phyloP scores from a whole-genome alignment of 2,329 filamentous ascomycete species.

The Aspergillus carbonarius region DNA sequence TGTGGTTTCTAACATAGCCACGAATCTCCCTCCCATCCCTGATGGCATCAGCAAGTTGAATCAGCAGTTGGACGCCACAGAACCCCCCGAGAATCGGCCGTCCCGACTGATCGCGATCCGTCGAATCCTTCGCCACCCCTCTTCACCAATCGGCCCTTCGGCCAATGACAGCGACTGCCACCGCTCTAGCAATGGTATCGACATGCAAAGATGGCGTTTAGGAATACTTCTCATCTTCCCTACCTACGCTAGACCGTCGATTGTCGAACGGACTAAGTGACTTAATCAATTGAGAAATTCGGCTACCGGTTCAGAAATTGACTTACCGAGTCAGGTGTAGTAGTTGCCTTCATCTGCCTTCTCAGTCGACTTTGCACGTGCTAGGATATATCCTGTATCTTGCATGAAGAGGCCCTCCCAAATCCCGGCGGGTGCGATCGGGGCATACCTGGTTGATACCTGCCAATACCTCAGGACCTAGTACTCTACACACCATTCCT shows the following conservation, averaged over 20 bases:
- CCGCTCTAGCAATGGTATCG: neutral
- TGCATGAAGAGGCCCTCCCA: neutral
- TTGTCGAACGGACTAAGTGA: neutral
- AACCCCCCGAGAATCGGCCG: neutral
- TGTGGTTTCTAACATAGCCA: neutral
- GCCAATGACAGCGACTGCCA: neutral
- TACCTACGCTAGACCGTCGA: too few relatives aligned
- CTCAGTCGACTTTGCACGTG: neutral
- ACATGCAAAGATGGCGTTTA: too few relatives aligned
- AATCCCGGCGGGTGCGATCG: neutral
- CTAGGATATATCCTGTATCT: neutral
- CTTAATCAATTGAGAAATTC: neutral
- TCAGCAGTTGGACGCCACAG: neutral
- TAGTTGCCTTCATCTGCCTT: neutral
- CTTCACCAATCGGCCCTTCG: neutral
- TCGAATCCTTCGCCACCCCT: neutral
- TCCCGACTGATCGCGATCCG: neutral
- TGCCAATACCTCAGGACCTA: neutral
- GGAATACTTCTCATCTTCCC: neutral
- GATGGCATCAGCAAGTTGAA: neutral
- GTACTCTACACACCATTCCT: neutral
- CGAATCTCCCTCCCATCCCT: neutral
- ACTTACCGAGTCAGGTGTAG: neutral
- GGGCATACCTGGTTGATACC: neutral
- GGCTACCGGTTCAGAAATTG: neutral